Conservation (phyloP, 2,329 filamentous ascomycete genomes). For the Fusarium liriodendri region DNA sequence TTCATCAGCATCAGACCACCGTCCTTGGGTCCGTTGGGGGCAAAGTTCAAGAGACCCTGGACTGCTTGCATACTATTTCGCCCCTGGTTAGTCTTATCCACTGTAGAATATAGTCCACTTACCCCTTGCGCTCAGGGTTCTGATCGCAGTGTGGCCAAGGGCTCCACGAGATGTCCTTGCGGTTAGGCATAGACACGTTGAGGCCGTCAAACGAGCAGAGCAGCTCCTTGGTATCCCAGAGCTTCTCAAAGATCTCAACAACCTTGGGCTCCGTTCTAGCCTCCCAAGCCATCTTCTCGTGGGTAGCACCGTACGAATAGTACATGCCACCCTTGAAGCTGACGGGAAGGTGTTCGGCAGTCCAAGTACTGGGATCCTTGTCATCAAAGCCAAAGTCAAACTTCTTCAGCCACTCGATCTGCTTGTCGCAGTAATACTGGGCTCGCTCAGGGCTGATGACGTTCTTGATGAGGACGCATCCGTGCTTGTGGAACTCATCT, state of each 20-base stretch:
- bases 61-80: slow-evolving; percentile 55
- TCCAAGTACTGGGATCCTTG: slow-evolving; percentile 35
- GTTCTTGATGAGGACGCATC: slow-evolving; percentile 40
- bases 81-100: background rate
- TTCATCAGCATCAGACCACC: slow-evolving; percentile 49
- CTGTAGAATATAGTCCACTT: too few relatives aligned
- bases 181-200: slow-evolving; percentile 55
- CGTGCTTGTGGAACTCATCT: slow-evolving; percentile 39
- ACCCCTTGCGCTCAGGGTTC: slow-evolving; percentile 47
- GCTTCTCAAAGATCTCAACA: slow-evolving; percentile 57
- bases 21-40: slow-evolving; percentile 49
- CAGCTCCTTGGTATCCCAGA: slow-evolving; percentile 58
- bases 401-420: slow-evolving; percentile 40
- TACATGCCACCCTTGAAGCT: slow-evolving; percentile 58
- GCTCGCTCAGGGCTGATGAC: slow-evolving; percentile 36
- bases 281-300: slow-evolving; percentile 62
- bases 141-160: slow-evolving; percentile 40
- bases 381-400: slow-evolving; percentile 39
- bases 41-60: slow-evolving; percentile 61
- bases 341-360: slow-evolving; percentile 34
- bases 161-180: slow-evolving; percentile 45
- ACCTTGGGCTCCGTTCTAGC: slow-evolving; percentile 61
- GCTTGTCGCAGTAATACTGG: slow-evolving; percentile 39
- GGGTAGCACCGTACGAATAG: slow-evolving; percentile 57
- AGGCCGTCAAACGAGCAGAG: slow-evolving; percentile 58